A percentile compares a stretch with the other conserved stretches of the same genome.
Evolutionary conservation across 495 filamentous ascomycete genomes (phyloP).

Genomic region (Annulohypoxylon maeteangense): DNA sequence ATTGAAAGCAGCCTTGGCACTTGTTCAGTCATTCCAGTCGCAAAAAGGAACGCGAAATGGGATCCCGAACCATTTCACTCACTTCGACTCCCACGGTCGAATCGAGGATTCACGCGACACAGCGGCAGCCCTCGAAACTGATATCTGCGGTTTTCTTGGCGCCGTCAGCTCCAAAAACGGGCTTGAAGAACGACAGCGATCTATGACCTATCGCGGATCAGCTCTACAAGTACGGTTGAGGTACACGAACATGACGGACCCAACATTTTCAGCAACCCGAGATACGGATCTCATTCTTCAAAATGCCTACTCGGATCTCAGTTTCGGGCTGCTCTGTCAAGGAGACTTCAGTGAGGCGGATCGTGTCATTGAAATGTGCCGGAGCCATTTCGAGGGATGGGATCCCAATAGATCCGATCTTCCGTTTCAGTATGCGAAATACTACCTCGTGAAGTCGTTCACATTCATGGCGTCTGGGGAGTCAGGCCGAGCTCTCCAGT

Average conservation of each 20-base stretch:
- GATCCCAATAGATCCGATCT: not conserved
- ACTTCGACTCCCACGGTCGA: not conserved
- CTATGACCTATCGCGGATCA: not conserved
- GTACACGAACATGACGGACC: not conserved
- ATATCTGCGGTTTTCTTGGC: not conserved
- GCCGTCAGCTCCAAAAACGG: not conserved
- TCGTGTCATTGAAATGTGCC: not conserved
- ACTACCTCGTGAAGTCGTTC: not conserved
- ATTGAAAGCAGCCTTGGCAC: not conserved
- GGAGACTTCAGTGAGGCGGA: not conserved
- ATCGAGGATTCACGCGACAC: not conserved
- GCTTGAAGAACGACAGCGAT: not conserved
- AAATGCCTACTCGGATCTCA: not conserved
- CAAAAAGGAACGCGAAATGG: not conserved
- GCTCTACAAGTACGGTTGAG: not conserved
- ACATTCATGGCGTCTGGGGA: not conserved
- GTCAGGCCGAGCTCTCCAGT: not conserved
- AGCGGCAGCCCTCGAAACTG: not conserved
- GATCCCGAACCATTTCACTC: not conserved
- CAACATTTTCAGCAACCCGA: not conserved
- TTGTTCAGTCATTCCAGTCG: not conserved
- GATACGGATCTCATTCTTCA: not conserved
- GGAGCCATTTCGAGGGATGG: not conserved
- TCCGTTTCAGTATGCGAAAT: not conserved
- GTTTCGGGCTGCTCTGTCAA: not conserved